Base-by-base conservation (phyloP, 768 basidiomycete genomes). In the Amanita thiersii region DNA sequence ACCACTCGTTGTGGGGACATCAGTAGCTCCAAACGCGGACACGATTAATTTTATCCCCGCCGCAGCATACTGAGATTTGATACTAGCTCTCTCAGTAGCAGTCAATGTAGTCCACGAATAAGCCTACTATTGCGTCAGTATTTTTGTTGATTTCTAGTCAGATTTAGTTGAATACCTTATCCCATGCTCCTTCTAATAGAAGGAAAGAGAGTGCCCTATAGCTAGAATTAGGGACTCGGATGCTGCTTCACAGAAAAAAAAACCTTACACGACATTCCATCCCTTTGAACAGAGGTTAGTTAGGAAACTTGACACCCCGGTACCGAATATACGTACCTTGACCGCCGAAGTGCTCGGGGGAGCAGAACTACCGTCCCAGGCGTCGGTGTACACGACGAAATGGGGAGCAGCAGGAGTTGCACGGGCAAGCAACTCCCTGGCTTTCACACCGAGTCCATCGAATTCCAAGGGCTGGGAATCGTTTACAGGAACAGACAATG, bases 41-140 rank as follows among this genome's bases (percentile, higher is more conserved):
- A 83, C 81, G n/a, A 80, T 71, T 17, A 81, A 55, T 43, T 69
- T 73, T 54, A 81, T 70, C 1, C 79, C 79, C 5, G 77, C 77
- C 10, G 69, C 66, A 17, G 63, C 61, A 52, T 79, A 81, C 40
- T 72, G 59, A 1, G 67, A 52, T 47, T 73, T 65, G 14, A 77
- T 74, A 50, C n/a, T 68, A 9, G 44, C 30, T n/a, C 37, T 36
- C 8, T 45, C 12, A 32, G 21, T 17, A 15, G 17, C 29, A 3
- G 37, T 39, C 37, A 45, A 24, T 8, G 19, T 10, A 9, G 44
- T 15, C 44, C 44, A 45, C n/a, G 21, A 17, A 15, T 19, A 28
- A 20, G 44, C 44, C 37, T 45, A 21, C 7, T 14, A 8, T 7
- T 33, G 17, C 9, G 19, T 12, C 26, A 26, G 12, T 30, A 10